A percentile compares a stretch with the other conserved stretches of the same genome.
phyloP scores from a whole-genome alignment of 495 filamentous ascomycete species.

The Cladorrhinum samala region DNA sequence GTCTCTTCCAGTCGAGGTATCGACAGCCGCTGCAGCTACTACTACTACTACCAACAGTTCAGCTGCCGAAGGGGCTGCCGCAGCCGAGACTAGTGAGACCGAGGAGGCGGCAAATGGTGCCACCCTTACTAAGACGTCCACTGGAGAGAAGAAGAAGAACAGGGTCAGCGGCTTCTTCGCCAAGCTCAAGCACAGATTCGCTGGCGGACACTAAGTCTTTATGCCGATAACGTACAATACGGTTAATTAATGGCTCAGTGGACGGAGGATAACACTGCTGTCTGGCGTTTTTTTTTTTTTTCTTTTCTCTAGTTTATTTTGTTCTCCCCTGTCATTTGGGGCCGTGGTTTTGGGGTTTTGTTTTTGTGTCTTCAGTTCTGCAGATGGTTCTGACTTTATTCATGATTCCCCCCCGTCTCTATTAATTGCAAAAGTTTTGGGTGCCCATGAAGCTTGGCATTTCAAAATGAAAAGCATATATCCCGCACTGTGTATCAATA shows the following conservation, averaged over 20 bases:
- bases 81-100: conserved; percentile 12
- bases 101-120: conserved; percentile 14
- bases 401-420: background rate
- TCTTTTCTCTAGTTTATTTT: conserved; percentile 3
- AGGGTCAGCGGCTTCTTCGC: conserved; percentile 52
- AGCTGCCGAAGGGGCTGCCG: background rate
- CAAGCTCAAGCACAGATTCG: conserved; percentile 53
- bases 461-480: no score
- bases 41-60: background rate
- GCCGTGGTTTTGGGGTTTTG: no score
- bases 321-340: no score
- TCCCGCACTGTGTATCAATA: no score
- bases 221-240: no score
- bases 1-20: conserved; percentile 51
- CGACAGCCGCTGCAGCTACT: conserved; percentile 61
- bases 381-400: conserved; percentile 23
- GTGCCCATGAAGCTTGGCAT: no score
- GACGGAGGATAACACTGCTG: no score
- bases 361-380: no score
- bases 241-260: no score
- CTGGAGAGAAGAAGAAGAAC: conserved; percentile 53
- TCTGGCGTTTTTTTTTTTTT: conserved; percentile 11
- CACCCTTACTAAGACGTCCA: conserved; percentile 25
- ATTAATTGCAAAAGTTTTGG: background rate
- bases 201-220: conserved; percentile 26